A percentile compares a stretch with the other conserved stretches of the same genome.
Conservation (phyloP, 2,329 filamentous ascomycete genomes). For the Nemania serpens region DNA sequence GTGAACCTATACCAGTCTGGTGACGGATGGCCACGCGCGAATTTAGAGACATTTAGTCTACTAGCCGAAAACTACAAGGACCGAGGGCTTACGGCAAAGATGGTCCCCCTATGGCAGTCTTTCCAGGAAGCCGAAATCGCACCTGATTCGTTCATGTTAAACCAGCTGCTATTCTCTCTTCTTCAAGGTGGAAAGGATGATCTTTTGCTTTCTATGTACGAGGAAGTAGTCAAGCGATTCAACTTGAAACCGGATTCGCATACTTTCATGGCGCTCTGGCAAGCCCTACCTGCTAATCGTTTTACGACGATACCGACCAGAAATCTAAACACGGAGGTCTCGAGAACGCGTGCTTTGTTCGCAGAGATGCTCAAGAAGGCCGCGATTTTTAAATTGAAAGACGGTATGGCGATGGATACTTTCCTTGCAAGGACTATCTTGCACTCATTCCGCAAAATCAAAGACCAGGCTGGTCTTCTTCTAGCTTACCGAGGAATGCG, state of each 20-base stretch:
- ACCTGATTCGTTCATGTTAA: slow-evolving; percentile 77
- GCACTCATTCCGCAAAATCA: slow-evolving; percentile 55
- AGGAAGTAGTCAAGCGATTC: slow-evolving; percentile 54
- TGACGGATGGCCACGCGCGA: slow-evolving; percentile 60
- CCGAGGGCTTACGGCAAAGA: slow-evolving; percentile 60
- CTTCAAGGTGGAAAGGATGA: slow-evolving; percentile 61
- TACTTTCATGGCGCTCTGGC: slow-evolving; percentile 72
- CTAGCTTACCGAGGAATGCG: slow-evolving; percentile 52
- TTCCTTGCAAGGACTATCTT: slow-evolving; percentile 56
- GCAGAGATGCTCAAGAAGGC: slow-evolving; percentile 55
- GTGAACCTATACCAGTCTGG: slow-evolving; percentile 41
- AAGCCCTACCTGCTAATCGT: slow-evolving; percentile 58
- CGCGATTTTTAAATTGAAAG: slow-evolving; percentile 49
- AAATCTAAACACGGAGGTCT: slow-evolving; percentile 39
- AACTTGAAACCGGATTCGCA: slow-evolving; percentile 65
- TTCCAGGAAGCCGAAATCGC: slow-evolving; percentile 67
- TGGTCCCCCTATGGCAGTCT: slow-evolving; percentile 65
- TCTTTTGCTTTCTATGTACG: slow-evolving; percentile 61
- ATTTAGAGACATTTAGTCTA: slow-evolving; percentile 77
- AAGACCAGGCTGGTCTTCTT: slow-evolving; percentile 51
- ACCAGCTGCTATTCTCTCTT: slow-evolving; percentile 73
- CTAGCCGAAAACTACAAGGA: slow-evolving; percentile 73
- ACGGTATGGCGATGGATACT: slow-evolving; percentile 43
- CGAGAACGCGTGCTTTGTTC: slow-evolving; percentile 50
- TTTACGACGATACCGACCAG: slow-evolving; percentile 44